phyloP scores from a whole-genome alignment of 176 grass and related monocot species.

The Otatea glauca region DNA sequence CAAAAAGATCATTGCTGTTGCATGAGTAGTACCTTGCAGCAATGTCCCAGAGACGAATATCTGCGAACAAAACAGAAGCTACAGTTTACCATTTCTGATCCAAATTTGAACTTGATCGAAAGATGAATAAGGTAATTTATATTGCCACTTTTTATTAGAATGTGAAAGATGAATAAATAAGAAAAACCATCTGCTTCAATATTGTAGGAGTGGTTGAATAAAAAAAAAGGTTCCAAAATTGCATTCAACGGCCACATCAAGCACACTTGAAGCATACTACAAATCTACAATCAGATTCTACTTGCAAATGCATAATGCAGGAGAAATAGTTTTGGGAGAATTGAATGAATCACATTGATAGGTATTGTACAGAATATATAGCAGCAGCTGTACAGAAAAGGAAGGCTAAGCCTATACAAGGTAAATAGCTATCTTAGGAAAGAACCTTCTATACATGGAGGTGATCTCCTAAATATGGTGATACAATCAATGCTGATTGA shows the following conservation, averaged over 20 bases:
- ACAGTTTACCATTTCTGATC: conserved; percentile 16
- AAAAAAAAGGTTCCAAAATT: background rate
- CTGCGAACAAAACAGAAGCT: conserved; percentile 53
- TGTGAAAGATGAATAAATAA: conserved; percentile 8
- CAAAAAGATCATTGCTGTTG: background rate
- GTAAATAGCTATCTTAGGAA: no score
- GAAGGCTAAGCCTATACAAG: no score
- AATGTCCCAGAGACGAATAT: conserved; percentile 95
- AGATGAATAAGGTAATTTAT: conserved; percentile 24
- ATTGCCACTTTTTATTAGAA: background rate
- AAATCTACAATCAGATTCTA: background rate
- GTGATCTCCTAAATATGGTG: no score
- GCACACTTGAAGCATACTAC: background rate
- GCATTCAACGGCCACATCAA: conserved; percentile 14
- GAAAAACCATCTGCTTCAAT: background rate
- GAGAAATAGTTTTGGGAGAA: no score
- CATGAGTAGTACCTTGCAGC: conserved; percentile 68
- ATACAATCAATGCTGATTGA: no score
- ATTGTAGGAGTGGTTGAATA: background rate
- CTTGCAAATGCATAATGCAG: conserved; percentile 19
- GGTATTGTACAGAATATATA: no score
- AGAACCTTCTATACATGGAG: no score
- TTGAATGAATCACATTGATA: no score
- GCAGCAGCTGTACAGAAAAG: no score
- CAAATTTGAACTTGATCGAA: conserved; percentile 29